A percentile compares a stretch with the other conserved stretches of the same genome.
These are phyloP conservation scores for Populus hybrid DNA, from an alignment of 441 rosid species.

Conservation along the genomic window DNA sequence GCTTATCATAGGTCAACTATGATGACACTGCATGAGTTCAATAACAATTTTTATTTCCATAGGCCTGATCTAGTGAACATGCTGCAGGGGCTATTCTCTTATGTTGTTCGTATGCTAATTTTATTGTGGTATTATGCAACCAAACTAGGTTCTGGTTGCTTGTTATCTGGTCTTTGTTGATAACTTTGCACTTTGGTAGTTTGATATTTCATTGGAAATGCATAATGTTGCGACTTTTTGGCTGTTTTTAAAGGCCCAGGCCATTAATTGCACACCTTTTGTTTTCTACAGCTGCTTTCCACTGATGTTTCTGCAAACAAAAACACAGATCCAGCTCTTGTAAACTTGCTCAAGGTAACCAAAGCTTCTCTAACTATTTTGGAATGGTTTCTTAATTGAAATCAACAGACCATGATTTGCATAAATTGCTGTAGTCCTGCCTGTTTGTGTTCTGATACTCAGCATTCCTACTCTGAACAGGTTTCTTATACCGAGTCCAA, in stretches of 20 bases:
- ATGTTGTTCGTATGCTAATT: background rate
- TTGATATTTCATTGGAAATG: constrained; percentile 3
- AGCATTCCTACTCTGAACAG: constrained; percentile 35
- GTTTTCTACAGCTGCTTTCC: constrained; percentile 54
- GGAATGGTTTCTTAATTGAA: background rate
- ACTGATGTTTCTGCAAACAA: constrained; percentile 59
- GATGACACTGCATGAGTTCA: background rate
- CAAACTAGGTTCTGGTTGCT: background rate
- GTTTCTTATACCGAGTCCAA: constrained; percentile 58
- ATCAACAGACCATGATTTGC: background rate
- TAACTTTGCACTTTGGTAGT: background rate
- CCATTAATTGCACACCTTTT: constrained; percentile 20
- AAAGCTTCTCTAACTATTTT: background rate
- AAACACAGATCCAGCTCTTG: constrained; percentile 49
- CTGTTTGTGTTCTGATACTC: constrained; percentile 4
- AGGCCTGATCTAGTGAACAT: background rate
- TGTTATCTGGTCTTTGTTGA: background rate
- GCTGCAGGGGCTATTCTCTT: background rate
- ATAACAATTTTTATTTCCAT: background rate
- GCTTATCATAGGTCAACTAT: background rate
- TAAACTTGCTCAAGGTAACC: constrained; percentile 69
- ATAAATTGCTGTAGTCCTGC: background rate
- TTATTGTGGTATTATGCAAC: background rate
- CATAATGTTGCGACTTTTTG: background rate
- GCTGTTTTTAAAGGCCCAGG: constrained; percentile 3